Base-by-base conservation (phyloP, 2,329 filamentous ascomycete species). In the Delphinella strobiligena region DNA sequence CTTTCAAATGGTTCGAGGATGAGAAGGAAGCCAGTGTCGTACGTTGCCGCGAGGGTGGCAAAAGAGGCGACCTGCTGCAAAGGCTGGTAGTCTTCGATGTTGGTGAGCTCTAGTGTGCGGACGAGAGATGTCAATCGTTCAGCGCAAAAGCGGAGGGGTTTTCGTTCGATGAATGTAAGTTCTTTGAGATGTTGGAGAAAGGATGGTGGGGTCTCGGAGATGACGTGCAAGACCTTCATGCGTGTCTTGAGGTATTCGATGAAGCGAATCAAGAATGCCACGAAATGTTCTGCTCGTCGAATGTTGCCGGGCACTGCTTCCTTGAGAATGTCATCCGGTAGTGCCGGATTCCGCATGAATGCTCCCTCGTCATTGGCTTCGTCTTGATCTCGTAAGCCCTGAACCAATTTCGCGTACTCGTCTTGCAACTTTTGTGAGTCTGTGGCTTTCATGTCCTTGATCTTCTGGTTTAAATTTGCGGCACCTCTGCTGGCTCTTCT, bases 1-100 rank as follows among this genome's bases (percentile, higher is more conserved):
- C 88, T 93, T 62, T 98, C 91, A 54, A 84, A 98, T 0, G 91
- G 93, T 54, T 98, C 91, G n/a, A 96, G 71, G 35, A 98, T 98
- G 22, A 98, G 74, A 4, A 95, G 68, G 51, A 98, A 98, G 0
- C 91, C 91, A 47, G 87, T 94, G 50, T 98, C 91, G 54, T 98
- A 98, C 0, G 91, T 98, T 24, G 91, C 86, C 16, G 93, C 86
- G 0, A 98, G 71, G 0, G 91, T 98, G 8, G 91, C 91, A 61
- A 98, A 98, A 0, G 87, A 95, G 15, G 93, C 93, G 5, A 98
- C 89, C 64, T 98, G 89, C 65, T 98, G 91, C 1, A 98, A 70
- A 4, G 91, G 84, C 51, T 95, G 88, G 56, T 93, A 98, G 58
- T 98, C 93, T 63, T 98, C 91, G 45, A 98, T 95, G 51, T 93